Evolutionary conservation across 176 grass and related monocot genomes (phyloP).

Genomic region (barley (Hordeum vulgare)): MorexV3_pseudomolecules_assembly NC_058524.1:222764180-222764679

Average conservation of each 20-base stretch:
- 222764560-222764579: constrained; percentile 30
- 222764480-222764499: constrained; percentile 74
- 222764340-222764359: constrained; percentile 11
- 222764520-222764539: constrained; percentile 91
- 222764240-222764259: constrained; percentile 96
- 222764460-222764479: constrained; percentile 87
- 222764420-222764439: not conserved
- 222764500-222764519: constrained; percentile 87
- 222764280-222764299: constrained; percentile 75
- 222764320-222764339: constrained; percentile 91
- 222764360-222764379: not conserved
- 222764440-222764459: constrained; percentile 60
- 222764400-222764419: not conserved
- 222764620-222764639: constrained; percentile 16
- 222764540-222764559: constrained; percentile 73
- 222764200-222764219: not conserved
- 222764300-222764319: constrained; percentile 92
- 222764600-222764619: constrained; percentile 1
- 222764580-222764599: constrained; percentile 5
- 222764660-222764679: constrained; percentile 69
- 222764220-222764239: constrained; percentile 56
- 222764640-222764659: constrained; percentile 85
- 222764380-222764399: not conserved
- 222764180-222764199: not conserved
- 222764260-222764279: constrained; percentile 83